phyloP scores from a whole-genome alignment of 2,329 filamentous ascomycete genomes.

The Plenodomus biglobosus region DNA sequence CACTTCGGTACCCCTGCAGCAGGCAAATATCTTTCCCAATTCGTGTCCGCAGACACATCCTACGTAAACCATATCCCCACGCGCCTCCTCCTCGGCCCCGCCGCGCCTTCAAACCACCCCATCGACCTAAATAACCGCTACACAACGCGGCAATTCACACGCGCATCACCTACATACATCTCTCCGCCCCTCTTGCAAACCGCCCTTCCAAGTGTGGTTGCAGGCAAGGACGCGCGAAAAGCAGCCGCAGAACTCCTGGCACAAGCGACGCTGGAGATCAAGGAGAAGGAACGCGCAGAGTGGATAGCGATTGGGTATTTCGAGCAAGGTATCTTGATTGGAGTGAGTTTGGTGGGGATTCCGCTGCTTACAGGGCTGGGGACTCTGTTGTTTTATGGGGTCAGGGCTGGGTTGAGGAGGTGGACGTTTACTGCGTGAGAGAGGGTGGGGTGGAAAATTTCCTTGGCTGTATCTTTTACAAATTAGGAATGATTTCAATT shows the following conservation, averaged over 20 bases:
- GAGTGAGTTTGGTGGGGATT: constrained; percentile 39
- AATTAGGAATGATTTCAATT: too few relatives aligned
- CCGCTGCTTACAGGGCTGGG: constrained; percentile 35
- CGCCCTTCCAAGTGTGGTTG: constrained; percentile 21
- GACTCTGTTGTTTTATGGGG: constrained; percentile 28
- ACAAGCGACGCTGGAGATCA: constrained; percentile 28
- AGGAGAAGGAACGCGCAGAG: constrained; percentile 38
- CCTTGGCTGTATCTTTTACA: too few relatives aligned
- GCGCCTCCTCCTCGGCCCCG: constrained; percentile 52
- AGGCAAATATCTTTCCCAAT: constrained; percentile 63
- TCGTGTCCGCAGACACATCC: constrained; percentile 53
- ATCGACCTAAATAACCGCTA: constrained; percentile 23
- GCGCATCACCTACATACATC: constrained; percentile 21
- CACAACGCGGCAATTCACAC: constrained; percentile 21
- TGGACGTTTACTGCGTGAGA: constrained; percentile 7
- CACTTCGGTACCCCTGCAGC: constrained; percentile 54
- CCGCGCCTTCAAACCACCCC: constrained; percentile 18
- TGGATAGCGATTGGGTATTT: constrained; percentile 35
- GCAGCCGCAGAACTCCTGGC: constrained; percentile 15
- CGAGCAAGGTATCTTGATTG: constrained; percentile 40
- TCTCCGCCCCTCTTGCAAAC: constrained; percentile 9
- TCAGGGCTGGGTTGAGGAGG: constrained; percentile 27
- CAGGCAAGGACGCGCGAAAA: constrained; percentile 12
- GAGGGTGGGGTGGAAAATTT: too few relatives aligned
- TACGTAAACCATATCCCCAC: constrained; percentile 61